Base-by-base conservation (phyloP, 2,329 filamentous ascomycete species). In the Xylaria sp. region DNA sequence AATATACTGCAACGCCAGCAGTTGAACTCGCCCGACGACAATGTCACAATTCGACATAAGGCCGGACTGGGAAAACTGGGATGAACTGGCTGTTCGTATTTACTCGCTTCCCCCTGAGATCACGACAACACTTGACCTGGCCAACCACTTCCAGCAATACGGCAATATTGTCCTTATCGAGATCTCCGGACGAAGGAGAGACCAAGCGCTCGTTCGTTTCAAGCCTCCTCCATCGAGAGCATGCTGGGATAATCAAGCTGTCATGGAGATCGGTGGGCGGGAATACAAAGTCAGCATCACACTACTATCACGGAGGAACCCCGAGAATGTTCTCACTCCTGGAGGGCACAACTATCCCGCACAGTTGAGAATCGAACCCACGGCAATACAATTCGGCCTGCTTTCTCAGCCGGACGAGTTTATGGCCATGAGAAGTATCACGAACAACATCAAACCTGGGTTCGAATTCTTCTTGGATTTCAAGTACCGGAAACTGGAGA, bases 401-500 rank as follows among this genome's bases (percentile, higher is more conserved):
- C 68, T 77, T 32, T 58, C 66, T 5, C 55, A 65, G 12, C 84
- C 87, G 4, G 81, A 80, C 2, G 82, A 82, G 0, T 89, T 94
- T 84, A 86, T 90, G 76, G 79, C 84, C 9, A 87, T 92, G 84
- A 86, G 85, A 62, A 85, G 82, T 3, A 73, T 82, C 7, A 57
- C 73, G 1, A 68, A 69, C 52, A 67, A 55, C 13, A 55, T 46
- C 8, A 54, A 67, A 23, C 60, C 72, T 18, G 67, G 77, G 1
- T 75, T 83, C 44, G 74, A 73, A 3, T 75, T 87, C 18, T 75
- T 78, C 12, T 74, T 85, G 1, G 80, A 86, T 63, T 75, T 87
- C 1, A 68, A 69, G 18, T 74, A 70, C 12, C 83, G 81, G 65
- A 79, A 77, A 58, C 70, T 87, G 8, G 78, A 81, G 32, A 77